Percentiles rank a stretch among this genome's conserved stretches.
phyloP scores from a whole-genome alignment of 345 rosid species.

The Mallotus nudiflorus region DNA sequence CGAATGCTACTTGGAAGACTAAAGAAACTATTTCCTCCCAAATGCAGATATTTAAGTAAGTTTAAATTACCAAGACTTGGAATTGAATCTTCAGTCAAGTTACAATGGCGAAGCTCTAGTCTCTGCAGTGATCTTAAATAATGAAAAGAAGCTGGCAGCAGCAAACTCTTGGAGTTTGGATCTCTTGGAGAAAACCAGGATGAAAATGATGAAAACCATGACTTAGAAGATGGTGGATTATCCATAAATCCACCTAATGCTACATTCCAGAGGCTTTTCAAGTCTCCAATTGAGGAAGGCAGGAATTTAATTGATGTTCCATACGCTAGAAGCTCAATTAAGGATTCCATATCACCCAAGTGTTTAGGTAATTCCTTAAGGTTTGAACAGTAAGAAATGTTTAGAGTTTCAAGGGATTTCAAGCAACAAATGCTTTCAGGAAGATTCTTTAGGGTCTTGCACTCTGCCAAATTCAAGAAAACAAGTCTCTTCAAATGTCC shows the following conservation, averaged over 20 bases:
- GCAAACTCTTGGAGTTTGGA: neutral
- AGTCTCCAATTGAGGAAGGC: no score
- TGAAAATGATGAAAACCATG: neutral
- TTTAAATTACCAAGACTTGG: neutral
- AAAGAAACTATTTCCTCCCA: neutral
- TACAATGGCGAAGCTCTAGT: neutral
- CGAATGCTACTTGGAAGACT: neutral
- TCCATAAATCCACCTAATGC: neutral
- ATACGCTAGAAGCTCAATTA: no score
- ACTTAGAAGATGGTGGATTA: neutral
- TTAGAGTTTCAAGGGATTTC: neutral
- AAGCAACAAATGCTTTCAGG: slow-evolving; percentile 9
- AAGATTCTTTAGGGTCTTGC: slow-evolving; percentile 14
- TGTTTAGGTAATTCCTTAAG: slow-evolving; percentile 3
- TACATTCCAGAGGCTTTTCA: neutral
- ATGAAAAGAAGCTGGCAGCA: neutral
- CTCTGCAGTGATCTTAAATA: neutral
- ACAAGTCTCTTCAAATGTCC: neutral
- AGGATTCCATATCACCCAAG: neutral
- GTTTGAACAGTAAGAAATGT: slow-evolving; percentile 13
- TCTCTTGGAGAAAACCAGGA: neutral
- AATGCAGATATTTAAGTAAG: neutral
- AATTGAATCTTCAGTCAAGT: neutral
- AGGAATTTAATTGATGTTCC: no score
- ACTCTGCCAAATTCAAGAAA: slow-evolving; percentile 7